Evolutionary conservation across 139 green algal genomes (phyloP).

Genomic region (Bryopsis sp.): DNA sequence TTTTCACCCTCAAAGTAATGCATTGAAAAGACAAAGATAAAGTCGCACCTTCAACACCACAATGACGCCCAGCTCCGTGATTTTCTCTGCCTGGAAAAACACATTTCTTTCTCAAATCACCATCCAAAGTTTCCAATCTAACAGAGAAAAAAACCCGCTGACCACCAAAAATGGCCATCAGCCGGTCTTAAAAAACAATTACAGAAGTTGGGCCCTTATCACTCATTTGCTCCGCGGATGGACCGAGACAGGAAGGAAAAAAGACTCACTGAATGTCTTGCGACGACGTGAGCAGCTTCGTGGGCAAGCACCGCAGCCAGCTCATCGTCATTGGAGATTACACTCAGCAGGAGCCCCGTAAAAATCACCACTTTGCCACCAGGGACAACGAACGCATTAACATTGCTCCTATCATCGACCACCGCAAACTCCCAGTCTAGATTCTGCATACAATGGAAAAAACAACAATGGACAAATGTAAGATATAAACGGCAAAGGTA

Average conservation of each 20-base stretch:
- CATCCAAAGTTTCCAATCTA: too few relatives aligned
- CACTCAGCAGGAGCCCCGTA: conserved; percentile 54
- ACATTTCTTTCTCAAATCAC: too few relatives aligned
- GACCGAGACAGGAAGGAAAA: background rate
- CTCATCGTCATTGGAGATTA: conserved; percentile 56
- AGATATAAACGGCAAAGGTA: too few relatives aligned
- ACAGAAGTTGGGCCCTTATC: too few relatives aligned
- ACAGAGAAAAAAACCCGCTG: too few relatives aligned
- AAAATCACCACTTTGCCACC: conserved; percentile 79
- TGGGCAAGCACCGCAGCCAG: conserved; percentile 78
- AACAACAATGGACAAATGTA: too few relatives aligned
- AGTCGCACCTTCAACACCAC: conserved; percentile 7
- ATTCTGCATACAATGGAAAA: conserved; percentile 12
- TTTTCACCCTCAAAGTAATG: too few relatives aligned
- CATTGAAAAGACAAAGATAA: background rate
- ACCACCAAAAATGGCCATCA: too few relatives aligned
- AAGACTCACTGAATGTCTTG: conserved; percentile 36
- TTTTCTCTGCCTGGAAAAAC: conserved; percentile 30
- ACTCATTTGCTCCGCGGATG: too few relatives aligned
- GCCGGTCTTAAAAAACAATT: too few relatives aligned
- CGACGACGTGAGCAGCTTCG: conserved; percentile 70
- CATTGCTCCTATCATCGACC: conserved; percentile 43
- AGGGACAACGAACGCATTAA: conserved; percentile 83
- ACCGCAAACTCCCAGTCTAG: conserved; percentile 80
- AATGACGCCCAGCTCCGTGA: conserved; percentile 27